These are phyloP conservation scores for Terana coerulea DNA, from an alignment of 768 basidiomycete genomes.

Conservation along the genomic window DNA sequence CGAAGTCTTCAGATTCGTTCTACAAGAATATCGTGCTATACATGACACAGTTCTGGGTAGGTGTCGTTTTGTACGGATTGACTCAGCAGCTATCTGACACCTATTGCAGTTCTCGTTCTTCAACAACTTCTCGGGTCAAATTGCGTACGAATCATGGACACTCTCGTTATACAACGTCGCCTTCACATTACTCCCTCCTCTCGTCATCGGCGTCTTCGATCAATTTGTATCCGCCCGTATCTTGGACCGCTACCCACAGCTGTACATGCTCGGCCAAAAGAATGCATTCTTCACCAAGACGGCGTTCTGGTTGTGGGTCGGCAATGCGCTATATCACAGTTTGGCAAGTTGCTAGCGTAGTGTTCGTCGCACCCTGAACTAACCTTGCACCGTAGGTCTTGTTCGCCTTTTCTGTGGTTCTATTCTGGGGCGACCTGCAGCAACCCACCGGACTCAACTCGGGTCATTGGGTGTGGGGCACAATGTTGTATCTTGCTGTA, in stretches of 20 bases:
- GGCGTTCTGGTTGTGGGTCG: slow-evolving; percentile 90
- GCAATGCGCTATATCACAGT: slow-evolving; percentile 87
- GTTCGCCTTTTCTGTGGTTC: slow-evolving; percentile 81
- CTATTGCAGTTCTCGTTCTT: slow-evolving; percentile 85
- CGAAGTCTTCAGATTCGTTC: slow-evolving; percentile 70
- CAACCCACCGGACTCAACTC: slow-evolving; percentile 76
- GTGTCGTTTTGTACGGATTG: slow-evolving; percentile 14
- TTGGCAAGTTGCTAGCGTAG: slow-evolving; percentile 52
- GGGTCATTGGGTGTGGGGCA: slow-evolving; percentile 99
- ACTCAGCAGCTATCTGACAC: slow-evolving; percentile 3
- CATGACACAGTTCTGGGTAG: slow-evolving; percentile 98
- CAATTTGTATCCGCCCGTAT: slow-evolving; percentile 98
- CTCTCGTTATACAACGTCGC: slow-evolving; percentile 95
- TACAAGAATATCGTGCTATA: slow-evolving; percentile 99
- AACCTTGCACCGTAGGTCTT: slow-evolving; percentile 51
- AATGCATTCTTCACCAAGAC: slow-evolving; percentile 92
- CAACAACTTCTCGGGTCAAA: slow-evolving; percentile 99
- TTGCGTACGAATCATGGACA: slow-evolving; percentile 98
- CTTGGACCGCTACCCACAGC: slow-evolving; percentile 93
- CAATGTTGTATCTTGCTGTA: slow-evolving; percentile 90
- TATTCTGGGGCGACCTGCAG: slow-evolving; percentile 93
- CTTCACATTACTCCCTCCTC: slow-evolving; percentile 92
- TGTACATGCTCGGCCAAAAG: slow-evolving; percentile 91
- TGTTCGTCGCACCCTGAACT: neutral
- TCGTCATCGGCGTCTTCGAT: slow-evolving; percentile 97